Evolutionary conservation across 176 grass and related monocot species (phyloP), one percentile per base, ranked within the genome.

Genomic region (Carex kokanica): DNA sequence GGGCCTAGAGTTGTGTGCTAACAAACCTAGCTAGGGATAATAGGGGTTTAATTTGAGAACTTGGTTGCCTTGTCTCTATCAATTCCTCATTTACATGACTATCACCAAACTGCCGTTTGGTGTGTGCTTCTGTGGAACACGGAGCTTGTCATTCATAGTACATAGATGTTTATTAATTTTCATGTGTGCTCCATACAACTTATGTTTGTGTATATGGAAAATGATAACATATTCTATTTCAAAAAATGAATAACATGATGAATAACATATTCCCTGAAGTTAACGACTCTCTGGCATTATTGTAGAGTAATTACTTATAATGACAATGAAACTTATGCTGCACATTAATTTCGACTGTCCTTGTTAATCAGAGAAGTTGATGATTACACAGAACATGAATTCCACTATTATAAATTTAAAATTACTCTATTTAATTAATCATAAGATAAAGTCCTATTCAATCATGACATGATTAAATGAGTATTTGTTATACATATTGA

Each of bases 31-130:
- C 59, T 61, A 32, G 23, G 14, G 29, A 17, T 66, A 61, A 13
- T 60, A 62, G 43, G 59, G 78, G 15, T 45, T 81, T 38, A 38
- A 38, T 38, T 81, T 41, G n/a, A 64, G 6, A 49, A 81, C 57
- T 36, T 62, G 18, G 78, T 81, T 64, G 78, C 34, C 78, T 81
- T 81, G 57, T 81, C 78, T 18, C 59, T 64, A 25, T 81, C 78
- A 16, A 49, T 64, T 64, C 57, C 21, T 81, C 21, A 47, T 60
- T n/a, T 79, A 18, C 54, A 79, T 79, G 51, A 79, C 52, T 61
- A 59, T 60, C 75, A 79, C 59, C 8, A 80, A 80, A 59, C 78
- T 60, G 55, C 55, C 51, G 56, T 80, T 80, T 80, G 78, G 78
- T 80, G 55, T 20, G 78, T 61, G 45, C 45, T 40, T 80, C 8